Conservation (phyloP, 176 grass and related monocot genomes). For the Lolium multiflorum region DNA sequence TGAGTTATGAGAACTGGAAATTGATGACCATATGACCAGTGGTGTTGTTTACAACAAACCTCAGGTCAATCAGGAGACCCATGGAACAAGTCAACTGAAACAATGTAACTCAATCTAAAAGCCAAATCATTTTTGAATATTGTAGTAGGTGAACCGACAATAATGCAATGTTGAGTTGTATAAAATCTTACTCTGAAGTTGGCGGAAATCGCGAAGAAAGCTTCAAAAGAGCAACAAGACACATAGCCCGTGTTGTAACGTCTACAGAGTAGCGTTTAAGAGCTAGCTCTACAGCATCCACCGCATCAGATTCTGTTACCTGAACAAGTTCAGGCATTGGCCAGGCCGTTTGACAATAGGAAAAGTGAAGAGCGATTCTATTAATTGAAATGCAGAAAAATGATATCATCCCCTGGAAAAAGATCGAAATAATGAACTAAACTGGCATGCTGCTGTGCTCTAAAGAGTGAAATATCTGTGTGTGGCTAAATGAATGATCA, state of each 20-base stretch:
- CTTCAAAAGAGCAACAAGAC: conserved; percentile 93
- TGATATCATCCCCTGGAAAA: conserved; percentile 12
- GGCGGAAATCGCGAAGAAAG: conserved; percentile 91
- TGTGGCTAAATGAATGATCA: neutral
- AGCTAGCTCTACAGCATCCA: conserved; percentile 82
- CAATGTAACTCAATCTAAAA: neutral
- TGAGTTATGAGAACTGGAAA: neutral
- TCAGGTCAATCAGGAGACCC: neutral
- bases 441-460: conserved; percentile 20
- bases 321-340: conserved; percentile 58
- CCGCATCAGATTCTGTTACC: conserved; percentile 98
- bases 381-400: conserved; percentile 37
- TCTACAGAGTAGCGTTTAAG: conserved; percentile 78
- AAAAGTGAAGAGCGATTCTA: conserved; percentile 23
- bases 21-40: neutral
- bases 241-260: conserved; percentile 94
- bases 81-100: conserved; percentile 13
- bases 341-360: conserved; percentile 40
- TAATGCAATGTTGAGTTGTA: conserved; percentile 33
- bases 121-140: neutral
- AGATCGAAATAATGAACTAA: conserved; percentile 12
- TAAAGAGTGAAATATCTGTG: conserved; percentile 26
- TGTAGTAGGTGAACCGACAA: neutral
- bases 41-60: neutral
- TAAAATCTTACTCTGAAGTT: conserved; percentile 79